Evolutionary conservation across 192 early-diverging fungal species (phyloP), one percentile per base, ranked within the genome.

Genomic region (Coemansia aciculifera): DNA sequence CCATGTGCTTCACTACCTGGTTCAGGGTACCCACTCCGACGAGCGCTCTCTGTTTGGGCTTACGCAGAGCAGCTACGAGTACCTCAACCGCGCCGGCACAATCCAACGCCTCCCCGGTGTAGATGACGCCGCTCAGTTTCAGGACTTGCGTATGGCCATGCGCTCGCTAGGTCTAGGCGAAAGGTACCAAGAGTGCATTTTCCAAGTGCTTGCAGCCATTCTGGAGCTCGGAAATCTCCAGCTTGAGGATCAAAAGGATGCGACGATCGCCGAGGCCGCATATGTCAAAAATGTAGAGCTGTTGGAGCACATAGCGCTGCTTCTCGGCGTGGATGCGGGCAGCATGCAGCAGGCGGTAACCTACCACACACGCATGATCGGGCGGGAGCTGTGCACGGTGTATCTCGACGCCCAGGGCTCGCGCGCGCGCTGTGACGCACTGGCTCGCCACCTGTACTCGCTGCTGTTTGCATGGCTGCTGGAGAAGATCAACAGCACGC

Each of bases 1-100:
- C 84, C 93, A 98, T 73, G 90, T 97, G 34, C 95, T 99, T 74
- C 96, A 99, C 84, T 91, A 95, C 71, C 81, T 99, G 31, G 86
- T 97, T 5, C 90, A 93, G 27, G 98, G 96, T n/a, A 85, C 85
- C 0, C 85, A 89, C 27, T 64, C 81, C 21, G 90, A 94, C 67
- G 95, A 98, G 78, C 90, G 88, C 60, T 43, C 86, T 17, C 79
- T 88, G 63, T 87, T 92, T 59, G 89, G 88, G 51, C 84, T 99
- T 5, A 86, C 87, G 34, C 87, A 46, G 72, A 85, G 66, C 85
- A 89, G 29, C 82, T 90, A 67, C 69, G 74, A 77, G 69, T 78
- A 79, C 40, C 62, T 77, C 49, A 77, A 51, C 60, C 73, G 74
- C 1, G 74, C 82, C 1, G 82, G 77, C 37, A 78, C 77, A 1